These are phyloP conservation scores for Cyclotella atomus DNA, from an alignment of 108 stramenopile genomes.

Conservation along the genomic window DNA sequence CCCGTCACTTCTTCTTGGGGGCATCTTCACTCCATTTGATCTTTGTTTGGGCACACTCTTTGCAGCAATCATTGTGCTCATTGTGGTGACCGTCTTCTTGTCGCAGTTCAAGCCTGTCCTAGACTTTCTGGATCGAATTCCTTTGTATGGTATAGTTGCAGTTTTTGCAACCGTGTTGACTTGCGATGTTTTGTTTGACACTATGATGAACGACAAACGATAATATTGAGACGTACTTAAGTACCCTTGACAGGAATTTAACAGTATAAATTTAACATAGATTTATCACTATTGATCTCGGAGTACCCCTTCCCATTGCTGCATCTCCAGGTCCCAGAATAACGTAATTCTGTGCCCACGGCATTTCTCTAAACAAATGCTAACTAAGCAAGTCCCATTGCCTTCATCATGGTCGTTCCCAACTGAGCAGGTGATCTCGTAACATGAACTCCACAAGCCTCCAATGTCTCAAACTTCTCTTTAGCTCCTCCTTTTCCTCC, in stretches of 20 bases:
- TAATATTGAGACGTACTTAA: background rate
- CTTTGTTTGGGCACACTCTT: slow-evolving; percentile 64
- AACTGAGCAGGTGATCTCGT: slow-evolving; percentile 93
- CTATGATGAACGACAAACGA: slow-evolving; percentile 3
- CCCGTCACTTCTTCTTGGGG: slow-evolving; percentile 68
- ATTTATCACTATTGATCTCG: too few relatives aligned
- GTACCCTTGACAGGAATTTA: too few relatives aligned
- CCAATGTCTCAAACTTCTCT: slow-evolving; percentile 95
- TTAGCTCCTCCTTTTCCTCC: slow-evolving; percentile 97
- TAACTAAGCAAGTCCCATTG: slow-evolving; percentile 70
- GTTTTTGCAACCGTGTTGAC: slow-evolving; percentile 71
- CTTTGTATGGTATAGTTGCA: slow-evolving; percentile 63
- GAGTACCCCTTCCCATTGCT: too few relatives aligned
- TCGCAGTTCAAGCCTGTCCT: slow-evolving; percentile 59
- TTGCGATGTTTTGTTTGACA: slow-evolving; percentile 43
- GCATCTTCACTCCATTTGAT: slow-evolving; percentile 65
- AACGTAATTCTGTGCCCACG: too few relatives aligned
- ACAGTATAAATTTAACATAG: too few relatives aligned
- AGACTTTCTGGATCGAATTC: slow-evolving; percentile 63
- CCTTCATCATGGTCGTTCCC: slow-evolving; percentile 96
- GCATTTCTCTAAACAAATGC: background rate
- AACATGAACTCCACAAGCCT: slow-evolving; percentile 93
- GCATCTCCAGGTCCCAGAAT: too few relatives aligned
- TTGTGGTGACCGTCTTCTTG: slow-evolving; percentile 52
- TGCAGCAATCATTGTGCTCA: slow-evolving; percentile 65